Conservation (phyloP, 176 grass and related monocot species). For the Oryza glaberrima region DNA sequence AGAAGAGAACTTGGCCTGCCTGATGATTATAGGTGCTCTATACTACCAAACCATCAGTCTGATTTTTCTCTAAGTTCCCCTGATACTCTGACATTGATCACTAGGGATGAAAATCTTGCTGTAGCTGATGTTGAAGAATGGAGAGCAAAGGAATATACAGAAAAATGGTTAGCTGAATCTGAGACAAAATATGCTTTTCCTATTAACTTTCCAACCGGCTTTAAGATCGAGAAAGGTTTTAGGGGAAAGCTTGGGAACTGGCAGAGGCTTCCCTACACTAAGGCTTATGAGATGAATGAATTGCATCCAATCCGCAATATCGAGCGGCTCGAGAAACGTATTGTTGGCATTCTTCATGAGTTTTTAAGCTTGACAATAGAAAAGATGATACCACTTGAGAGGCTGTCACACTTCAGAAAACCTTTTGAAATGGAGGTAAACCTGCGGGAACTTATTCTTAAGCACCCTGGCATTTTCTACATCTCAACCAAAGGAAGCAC, state of each 20-base stretch:
- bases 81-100: constrained; percentile 49
- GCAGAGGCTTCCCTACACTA: too few species aligned
- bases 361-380: too few species aligned
- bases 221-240: too few species aligned
- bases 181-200: too few species aligned
- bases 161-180: too few species aligned
- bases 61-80: constrained; percentile 44
- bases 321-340: too few species aligned
- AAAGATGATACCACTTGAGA: constrained; percentile 40
- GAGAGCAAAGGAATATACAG: too few species aligned
- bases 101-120: constrained; percentile 45
- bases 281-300: too few species aligned
- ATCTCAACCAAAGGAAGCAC: constrained; percentile 66
- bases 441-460: constrained; percentile 64
- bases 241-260: too few species aligned
- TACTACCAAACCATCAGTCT: constrained; percentile 48
- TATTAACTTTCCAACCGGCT: too few species aligned
- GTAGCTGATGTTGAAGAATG: constrained; percentile 54
- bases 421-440: constrained; percentile 61
- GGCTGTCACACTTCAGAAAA: constrained; percentile 60
- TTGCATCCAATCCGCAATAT: too few species aligned
- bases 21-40: constrained; percentile 56
- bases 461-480: constrained; percentile 74
- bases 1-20: constrained; percentile 62
- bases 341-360: too few species aligned